Percentiles rank a stretch among this genome's conserved stretches.
phyloP scores from a whole-genome alignment of 2,329 filamentous ascomycete species.

The Echinosphaeria canescens region DNA sequence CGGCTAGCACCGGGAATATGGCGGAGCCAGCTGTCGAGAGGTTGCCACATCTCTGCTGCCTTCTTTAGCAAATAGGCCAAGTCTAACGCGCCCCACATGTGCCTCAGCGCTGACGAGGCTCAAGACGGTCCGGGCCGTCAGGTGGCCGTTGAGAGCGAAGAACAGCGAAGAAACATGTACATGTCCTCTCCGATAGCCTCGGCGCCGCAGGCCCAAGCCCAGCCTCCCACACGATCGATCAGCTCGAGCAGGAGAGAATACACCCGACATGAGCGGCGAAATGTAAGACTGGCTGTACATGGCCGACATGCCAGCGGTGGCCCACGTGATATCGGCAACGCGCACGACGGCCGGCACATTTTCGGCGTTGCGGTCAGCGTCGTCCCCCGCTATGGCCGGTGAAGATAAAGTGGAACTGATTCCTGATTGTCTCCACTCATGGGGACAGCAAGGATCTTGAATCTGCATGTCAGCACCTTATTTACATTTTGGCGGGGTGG shows the following conservation, averaged over 20 bases:
- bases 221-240: conserved; percentile 47
- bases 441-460: too few species aligned
- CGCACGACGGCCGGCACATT: conserved; percentile 44
- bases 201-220: conserved; percentile 47
- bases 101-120: conserved; percentile 49
- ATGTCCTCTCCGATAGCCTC: conserved; percentile 57
- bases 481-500: too few species aligned
- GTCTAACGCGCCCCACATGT: conserved; percentile 59
- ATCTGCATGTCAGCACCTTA: too few species aligned
- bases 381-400: too few species aligned
- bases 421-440: too few species aligned
- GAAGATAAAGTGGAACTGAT: too few species aligned
- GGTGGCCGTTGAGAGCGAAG: conserved; percentile 48
- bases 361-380: conserved; percentile 54
- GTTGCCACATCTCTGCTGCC: conserved; percentile 29
- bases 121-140: conserved; percentile 39
- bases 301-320: conserved; percentile 46
- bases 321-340: conserved; percentile 53
- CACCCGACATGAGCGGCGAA: conserved; percentile 50
- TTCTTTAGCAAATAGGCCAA: conserved; percentile 42
- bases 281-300: conserved; percentile 41
- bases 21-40: too few species aligned
- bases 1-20: background rate
- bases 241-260: conserved; percentile 48
- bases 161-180: conserved; percentile 68